A percentile compares a stretch with the other conserved stretches of the same genome.
phyloP scores from a whole-genome alignment of 371 early-diverging fungal genomes.

The Entomophthora muscae region DNA sequence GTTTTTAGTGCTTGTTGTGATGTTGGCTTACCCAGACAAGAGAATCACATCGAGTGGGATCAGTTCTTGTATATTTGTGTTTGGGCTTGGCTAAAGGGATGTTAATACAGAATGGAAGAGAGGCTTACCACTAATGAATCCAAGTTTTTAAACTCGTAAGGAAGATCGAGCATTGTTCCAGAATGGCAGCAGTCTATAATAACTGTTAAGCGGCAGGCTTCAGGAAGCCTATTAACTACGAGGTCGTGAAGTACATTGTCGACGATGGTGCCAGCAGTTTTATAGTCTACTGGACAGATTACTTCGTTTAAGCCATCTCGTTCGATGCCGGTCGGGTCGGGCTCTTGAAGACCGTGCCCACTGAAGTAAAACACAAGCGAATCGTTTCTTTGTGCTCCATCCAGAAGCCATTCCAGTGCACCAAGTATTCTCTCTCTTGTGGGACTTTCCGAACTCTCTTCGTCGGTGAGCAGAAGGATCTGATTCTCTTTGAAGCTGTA shows the following conservation, averaged over 20 bases:
- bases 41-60: no score
- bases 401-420: constrained; percentile 53
- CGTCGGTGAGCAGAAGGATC: constrained; percentile 7
- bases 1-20: no score
- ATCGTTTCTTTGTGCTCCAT: constrained; percentile 41
- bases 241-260: constrained; percentile 47
- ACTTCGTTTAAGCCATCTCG: constrained; percentile 48
- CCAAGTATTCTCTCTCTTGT: constrained; percentile 42
- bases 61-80: no score
- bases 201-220: constrained; percentile 55
- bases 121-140: no score
- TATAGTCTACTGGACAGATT: constrained; percentile 55
- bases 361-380: constrained; percentile 48
- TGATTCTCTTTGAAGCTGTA: constrained; percentile 4
- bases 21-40: no score
- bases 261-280: constrained; percentile 35
- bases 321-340: constrained; percentile 47
- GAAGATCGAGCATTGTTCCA: constrained; percentile 71
- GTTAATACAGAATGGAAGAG: no score
- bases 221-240: constrained; percentile 47
- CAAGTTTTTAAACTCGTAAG: no score
- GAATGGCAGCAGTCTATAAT: constrained; percentile 73
- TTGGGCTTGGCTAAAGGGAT: no score
- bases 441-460: constrained; percentile 23
- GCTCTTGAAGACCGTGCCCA: constrained; percentile 36